phyloP scores from a whole-genome alignment of 2,329 filamentous ascomycete species.

The Diaporthe vexans region DNA sequence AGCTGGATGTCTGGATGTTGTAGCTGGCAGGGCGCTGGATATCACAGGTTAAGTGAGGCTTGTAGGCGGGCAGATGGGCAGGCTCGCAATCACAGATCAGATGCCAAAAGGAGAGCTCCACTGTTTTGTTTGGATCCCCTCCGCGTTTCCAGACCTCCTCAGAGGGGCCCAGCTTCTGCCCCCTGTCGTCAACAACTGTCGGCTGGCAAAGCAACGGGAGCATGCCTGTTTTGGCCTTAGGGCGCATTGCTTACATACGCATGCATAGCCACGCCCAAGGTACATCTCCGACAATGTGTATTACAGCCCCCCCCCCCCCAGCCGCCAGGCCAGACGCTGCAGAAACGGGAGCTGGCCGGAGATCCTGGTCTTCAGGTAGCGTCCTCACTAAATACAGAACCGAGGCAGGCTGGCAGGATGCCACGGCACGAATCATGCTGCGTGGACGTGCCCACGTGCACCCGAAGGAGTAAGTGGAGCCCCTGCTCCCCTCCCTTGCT shows the following conservation, averaged over 20 bases:
- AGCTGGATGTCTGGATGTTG: background rate
- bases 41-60: background rate
- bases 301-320: background rate
- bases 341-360: background rate
- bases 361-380: constrained; percentile 2
- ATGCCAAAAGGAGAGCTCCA: constrained; percentile 38
- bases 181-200: constrained; percentile 21
- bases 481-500: constrained; percentile 30
- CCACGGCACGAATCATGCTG: constrained; percentile 19
- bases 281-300: background rate
- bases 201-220: constrained; percentile 34
- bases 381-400: background rate
- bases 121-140: constrained; percentile 38
- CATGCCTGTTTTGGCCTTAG: background rate
- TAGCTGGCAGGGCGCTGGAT: background rate
- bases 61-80: background rate
- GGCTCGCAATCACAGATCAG: constrained; percentile 24
- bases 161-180: background rate
- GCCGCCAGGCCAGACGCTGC: too few species aligned
- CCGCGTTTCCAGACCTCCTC: constrained; percentile 20
- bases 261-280: background rate
- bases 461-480: constrained; percentile 32
- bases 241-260: constrained; percentile 7
- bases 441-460: constrained; percentile 27
- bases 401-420: background rate